Base-by-base conservation (phyloP, 805 yeast genomes). In the Nakazawaea wyomingensis region DNA sequence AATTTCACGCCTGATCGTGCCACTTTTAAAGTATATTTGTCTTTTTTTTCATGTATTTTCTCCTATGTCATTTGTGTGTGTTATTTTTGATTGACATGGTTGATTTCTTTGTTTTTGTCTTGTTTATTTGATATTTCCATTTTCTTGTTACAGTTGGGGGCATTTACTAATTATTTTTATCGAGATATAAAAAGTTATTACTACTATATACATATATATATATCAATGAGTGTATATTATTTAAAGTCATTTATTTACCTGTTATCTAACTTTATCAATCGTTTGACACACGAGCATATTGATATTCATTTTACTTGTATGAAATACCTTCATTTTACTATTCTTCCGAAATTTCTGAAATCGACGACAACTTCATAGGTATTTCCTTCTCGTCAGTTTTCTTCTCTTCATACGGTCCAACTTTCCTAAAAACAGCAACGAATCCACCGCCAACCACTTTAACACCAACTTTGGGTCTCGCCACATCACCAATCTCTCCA, bases 391-490 rank as follows among this genome's bases (percentile, higher is more conserved):
- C 29, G 3, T 2, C 27, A 9, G 27, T n/a, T 24, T 40, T 21
- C 29, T 42, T 26, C 5, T 21, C 30, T 7, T 40, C 66, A 61
- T 13, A 56, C 50, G 49, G 40, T 13, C 52, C 52, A 10, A 50
- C 38, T 41, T 67, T 70, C 45, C 59, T 62, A 47, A 74, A 71
- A 7, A 73, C 53, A 1, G 65, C 69, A 30, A 72, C 66, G 51
- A 74, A 74, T 8, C 79, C 80, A 30, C 80, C 80, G 17, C 76
- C 78, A 30, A 67, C 69, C 0, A 68, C 61, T 47, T 66, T 60
- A 2, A 60, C 53, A 0, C 77, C 78, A 20, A 73, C 78, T 50
- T 65, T 68, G 3, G 80, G 80, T 48, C 78, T 58, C 39, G 76
- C 72, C 4, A 72, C 74, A 44, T 64, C 53, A 2, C 66, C 75